Evolutionary conservation across 352 stramenopile species (phyloP).

Genomic region (Peronospora destructor): DNA sequence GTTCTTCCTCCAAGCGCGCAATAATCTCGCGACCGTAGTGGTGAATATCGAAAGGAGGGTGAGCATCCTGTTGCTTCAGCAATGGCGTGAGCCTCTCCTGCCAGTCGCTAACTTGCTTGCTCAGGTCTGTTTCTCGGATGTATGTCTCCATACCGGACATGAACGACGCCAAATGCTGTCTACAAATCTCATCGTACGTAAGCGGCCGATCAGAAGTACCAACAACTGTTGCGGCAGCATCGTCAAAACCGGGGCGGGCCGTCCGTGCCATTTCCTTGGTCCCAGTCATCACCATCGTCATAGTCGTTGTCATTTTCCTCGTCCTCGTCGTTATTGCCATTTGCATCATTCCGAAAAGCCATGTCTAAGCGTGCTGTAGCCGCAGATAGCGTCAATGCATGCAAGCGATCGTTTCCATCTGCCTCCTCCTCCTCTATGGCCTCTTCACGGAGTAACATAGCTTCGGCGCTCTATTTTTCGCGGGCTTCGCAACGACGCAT

Average conservation of each 20-base stretch:
- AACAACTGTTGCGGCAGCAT: slow-evolving; percentile 2
- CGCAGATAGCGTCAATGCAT: slow-evolving; percentile 35
- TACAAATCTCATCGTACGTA: slow-evolving; percentile 69
- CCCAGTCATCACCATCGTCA: slow-evolving; percentile 29
- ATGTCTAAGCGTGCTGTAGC: slow-evolving; percentile 36
- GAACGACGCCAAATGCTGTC: slow-evolving; percentile 69
- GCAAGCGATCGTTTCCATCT: slow-evolving; percentile 28
- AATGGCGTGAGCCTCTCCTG: slow-evolving; percentile 67
- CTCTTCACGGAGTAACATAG: slow-evolving; percentile 60
- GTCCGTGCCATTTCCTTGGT: slow-evolving; percentile 19
- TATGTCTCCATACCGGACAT: slow-evolving; percentile 80
- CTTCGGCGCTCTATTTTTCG: slow-evolving; percentile 52
- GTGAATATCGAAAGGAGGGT: slow-evolving; percentile 72
- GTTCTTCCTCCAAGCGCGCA: slow-evolving; percentile 36
- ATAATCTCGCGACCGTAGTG: slow-evolving; percentile 59
- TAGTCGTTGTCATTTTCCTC: slow-evolving; percentile 36
- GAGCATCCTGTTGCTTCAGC: slow-evolving; percentile 60
- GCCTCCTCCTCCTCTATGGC: slow-evolving; percentile 58
- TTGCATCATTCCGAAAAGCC: slow-evolving; percentile 28
- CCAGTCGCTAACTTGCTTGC: slow-evolving; percentile 69
- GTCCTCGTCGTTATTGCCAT: slow-evolving; percentile 23
- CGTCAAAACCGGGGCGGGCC: slow-evolving; percentile 23
- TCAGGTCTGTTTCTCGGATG: slow-evolving; percentile 59
- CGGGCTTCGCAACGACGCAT: slow-evolving; percentile 42
- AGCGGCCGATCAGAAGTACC: slow-evolving; percentile 21